These are phyloP conservation scores for Ogataea salicorniae DNA, from an alignment of 805 yeast genomes.

Conservation along the genomic window DNA sequence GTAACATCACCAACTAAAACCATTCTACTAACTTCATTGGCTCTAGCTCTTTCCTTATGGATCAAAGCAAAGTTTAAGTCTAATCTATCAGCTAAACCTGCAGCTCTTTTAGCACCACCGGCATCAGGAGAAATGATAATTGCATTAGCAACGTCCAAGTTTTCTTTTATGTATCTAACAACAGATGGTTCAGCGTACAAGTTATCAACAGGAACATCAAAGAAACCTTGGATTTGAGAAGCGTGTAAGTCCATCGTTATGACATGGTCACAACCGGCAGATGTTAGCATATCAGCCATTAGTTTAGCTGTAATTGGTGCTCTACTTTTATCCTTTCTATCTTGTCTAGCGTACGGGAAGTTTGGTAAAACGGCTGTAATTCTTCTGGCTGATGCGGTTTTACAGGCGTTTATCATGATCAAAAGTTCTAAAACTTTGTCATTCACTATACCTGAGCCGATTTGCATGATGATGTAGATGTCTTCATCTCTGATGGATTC, in stretches of 20 bases:
- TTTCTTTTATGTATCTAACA: constrained; percentile 65
- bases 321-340: constrained; percentile 76
- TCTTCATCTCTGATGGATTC: constrained; percentile 86
- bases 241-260: constrained; percentile 87
- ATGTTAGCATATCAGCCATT: constrained; percentile 75
- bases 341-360: constrained; percentile 87
- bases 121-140: constrained; percentile 84
- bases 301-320: constrained; percentile 84
- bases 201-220: constrained; percentile 78
- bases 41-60: constrained; percentile 79
- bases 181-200: constrained; percentile 81
- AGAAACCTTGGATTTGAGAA: constrained; percentile 85
- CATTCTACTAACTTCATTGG: constrained; percentile 81
- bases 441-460: constrained; percentile 73
- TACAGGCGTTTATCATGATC: constrained; percentile 78
- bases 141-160: constrained; percentile 52
- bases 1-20: constrained; percentile 81
- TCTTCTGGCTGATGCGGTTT: constrained; percentile 76
- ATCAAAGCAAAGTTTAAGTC: constrained; percentile 80
- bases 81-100: constrained; percentile 71
- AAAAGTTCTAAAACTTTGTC: constrained; percentile 70
- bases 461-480: constrained; percentile 71
- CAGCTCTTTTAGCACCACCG: constrained; percentile 90
- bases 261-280: constrained; percentile 84
- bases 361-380: constrained; percentile 80